These are phyloP conservation scores for Ogataea chonburiensis DNA, from an alignment of 805 yeast species.

Conservation along the genomic window DNA sequence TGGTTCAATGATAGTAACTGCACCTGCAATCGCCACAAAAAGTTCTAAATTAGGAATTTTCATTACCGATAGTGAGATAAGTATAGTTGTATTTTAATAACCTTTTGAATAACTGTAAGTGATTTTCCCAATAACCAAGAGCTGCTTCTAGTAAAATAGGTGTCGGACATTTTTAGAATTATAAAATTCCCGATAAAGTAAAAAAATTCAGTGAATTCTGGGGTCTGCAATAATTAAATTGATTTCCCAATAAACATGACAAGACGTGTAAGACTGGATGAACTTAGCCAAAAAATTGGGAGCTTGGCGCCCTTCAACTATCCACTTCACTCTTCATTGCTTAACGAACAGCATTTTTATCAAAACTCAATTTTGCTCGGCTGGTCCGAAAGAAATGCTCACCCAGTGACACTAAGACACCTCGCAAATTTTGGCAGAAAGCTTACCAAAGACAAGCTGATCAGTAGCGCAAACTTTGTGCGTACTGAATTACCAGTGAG, in stretches of 20 bases:
- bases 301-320: constrained; percentile 22
- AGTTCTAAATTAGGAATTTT: too few relatives aligned
- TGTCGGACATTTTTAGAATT: too few relatives aligned
- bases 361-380: constrained; percentile 69
- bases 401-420: constrained; percentile 88
- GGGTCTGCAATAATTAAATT: neutral
- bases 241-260: constrained; percentile 3
- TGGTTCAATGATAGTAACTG: neutral
- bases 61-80: too few relatives aligned
- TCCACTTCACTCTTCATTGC: constrained; percentile 15
- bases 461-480: constrained; percentile 86
- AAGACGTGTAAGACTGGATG: constrained; percentile 12
- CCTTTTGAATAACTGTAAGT: too few relatives aligned
- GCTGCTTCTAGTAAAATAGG: too few relatives aligned
- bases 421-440: constrained; percentile 85
- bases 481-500: constrained; percentile 81
- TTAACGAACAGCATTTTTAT: constrained; percentile 73
- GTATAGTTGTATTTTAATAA: too few relatives aligned
- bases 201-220: too few relatives aligned
- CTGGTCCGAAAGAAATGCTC: constrained; percentile 67
- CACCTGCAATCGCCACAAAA: neutral
- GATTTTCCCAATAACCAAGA: too few relatives aligned
- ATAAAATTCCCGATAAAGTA: too few relatives aligned
- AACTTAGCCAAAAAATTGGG: constrained; percentile 18
- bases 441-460: constrained; percentile 70